Evolutionary conservation across 2,329 filamentous ascomycete species (phyloP).

Genomic region (Pyricularia pennisetigena): DNA sequence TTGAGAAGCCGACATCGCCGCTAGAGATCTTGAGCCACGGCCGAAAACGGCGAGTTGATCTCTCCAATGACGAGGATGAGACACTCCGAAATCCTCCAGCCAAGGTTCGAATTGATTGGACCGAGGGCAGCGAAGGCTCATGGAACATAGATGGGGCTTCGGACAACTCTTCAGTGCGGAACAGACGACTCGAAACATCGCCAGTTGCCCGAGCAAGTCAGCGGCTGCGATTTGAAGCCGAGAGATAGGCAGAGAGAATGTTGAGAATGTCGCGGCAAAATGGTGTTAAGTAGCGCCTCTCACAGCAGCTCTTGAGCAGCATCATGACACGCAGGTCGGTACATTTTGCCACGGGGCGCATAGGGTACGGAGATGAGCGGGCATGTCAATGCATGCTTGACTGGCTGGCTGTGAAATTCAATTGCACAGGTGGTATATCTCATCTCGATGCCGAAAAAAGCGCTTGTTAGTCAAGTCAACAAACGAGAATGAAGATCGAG

Average conservation of each 20-base stretch:
- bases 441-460: neutral
- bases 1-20: too few relatives aligned
- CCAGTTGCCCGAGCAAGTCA: neutral
- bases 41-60: neutral
- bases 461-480: neutral
- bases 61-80: neutral
- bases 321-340: too few relatives aligned
- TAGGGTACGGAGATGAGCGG: too few relatives aligned
- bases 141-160: neutral
- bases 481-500: neutral
- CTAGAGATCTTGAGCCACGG: neutral
- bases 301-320: too few relatives aligned
- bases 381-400: neutral
- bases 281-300: too few relatives aligned
- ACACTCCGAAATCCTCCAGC: neutral
- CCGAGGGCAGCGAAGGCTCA: neutral
- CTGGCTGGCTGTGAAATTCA: neutral
- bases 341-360: too few relatives aligned
- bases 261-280: too few relatives aligned
- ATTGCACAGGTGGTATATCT: neutral
- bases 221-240: too few relatives aligned
- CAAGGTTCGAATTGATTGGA: neutral
- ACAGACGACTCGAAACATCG: neutral
- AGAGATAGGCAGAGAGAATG: too few relatives aligned
- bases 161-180: neutral